Evolutionary conservation across 768 basidiomycete species (phyloP), one percentile per base, ranked within the genome.

Genomic region (Boletellus emodensis): DNA sequence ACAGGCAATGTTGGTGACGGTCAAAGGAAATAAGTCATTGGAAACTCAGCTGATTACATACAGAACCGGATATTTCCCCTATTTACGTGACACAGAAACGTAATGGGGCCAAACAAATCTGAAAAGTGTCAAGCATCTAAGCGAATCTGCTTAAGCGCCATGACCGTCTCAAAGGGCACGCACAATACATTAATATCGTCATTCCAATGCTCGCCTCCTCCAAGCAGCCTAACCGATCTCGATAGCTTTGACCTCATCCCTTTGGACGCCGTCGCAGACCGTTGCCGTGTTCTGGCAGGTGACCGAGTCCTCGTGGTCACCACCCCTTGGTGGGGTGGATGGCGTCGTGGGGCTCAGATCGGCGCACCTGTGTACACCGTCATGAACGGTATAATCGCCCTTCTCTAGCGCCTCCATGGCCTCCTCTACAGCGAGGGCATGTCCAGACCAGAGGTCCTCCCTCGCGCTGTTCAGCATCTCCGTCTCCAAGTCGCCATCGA

Each of bases 381-480:
- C 60, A 24, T 42, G 51, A 1, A 33, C 2, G n/a, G 20, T n/a
- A 30, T 33, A 37, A 4, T 11, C 41, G 13, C 33, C 49, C 51
- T 44, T 34, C 38, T 53, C 47, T 36, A 24, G 28, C n/a, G 22
- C 33, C 48, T 51, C 46, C 24, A 30, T 12, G 3, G 10, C 9
- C 30, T 33, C 53, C 44, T 44, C 63, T n/a, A 64, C 9, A 37
- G 44, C 57, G 4, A 60, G 18, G 8, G 36, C 20, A 35, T 34
- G 62, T 1, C 49, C 43, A 9, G 40, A 6, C 54, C 58, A 60
- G 10, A 51, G 17, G 40, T 65, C 63, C 22, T 65, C 58, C 40
- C 39, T 46, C 10, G 55, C 60, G 5, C 55, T 58, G 22, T 63
- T 55, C 20, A 65, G 20, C 62, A 64, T 64, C 55, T 60, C 62